Evolutionary conservation across 345 rosid species (phyloP).

Genomic region (Melaleuca quinquenervia): DNA sequence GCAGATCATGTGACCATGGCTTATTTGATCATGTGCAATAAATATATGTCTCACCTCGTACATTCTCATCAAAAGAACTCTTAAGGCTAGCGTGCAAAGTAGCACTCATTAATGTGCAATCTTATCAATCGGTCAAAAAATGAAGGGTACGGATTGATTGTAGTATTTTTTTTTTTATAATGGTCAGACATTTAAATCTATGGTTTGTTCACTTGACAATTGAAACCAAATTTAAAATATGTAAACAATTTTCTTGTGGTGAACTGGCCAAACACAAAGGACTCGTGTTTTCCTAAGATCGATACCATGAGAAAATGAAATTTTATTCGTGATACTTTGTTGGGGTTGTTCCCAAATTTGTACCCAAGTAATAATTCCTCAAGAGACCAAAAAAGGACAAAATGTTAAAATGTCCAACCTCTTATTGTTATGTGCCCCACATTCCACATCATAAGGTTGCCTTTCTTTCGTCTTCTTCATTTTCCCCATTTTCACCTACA

Average conservation of each 20-base stretch:
- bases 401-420: not conserved
- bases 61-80: not conserved
- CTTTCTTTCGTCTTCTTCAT: no score
- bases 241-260: not conserved
- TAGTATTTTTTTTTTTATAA: no score
- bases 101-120: not conserved
- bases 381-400: not conserved
- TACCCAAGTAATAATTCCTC: not conserved
- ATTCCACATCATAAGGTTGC: not conserved
- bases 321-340: not conserved
- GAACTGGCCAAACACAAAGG: not conserved
- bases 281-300: not conserved
- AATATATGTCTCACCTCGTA: not conserved
- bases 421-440: not conserved
- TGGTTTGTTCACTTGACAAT: not conserved
- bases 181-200: not conserved
- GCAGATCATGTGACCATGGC: not conserved
- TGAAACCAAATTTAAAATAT: not conserved
- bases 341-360: not conserved
- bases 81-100: not conserved
- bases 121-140: not conserved
- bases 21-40: not conserved
- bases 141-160: not conserved
- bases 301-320: not conserved
- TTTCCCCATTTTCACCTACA: no score